Evolutionary conservation across 192 early-diverging fungal species (phyloP).

Genomic region (Chytriomyces sp.): DNA sequence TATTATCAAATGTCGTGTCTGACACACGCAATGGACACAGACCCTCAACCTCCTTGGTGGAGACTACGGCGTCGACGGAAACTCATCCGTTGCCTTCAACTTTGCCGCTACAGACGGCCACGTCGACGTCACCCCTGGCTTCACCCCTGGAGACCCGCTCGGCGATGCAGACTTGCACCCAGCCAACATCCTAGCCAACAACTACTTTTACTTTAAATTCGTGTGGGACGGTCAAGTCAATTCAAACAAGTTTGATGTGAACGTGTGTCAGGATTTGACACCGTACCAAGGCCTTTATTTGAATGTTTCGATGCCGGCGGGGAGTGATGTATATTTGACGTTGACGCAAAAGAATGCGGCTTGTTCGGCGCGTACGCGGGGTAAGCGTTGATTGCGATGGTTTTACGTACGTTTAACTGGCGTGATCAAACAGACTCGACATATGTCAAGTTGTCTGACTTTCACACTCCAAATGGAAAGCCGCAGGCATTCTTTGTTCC

Average conservation of each 20-base stretch:
- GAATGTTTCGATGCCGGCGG: conserved; percentile 33
- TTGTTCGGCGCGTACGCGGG: conserved; percentile 16
- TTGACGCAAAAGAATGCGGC: conserved; percentile 30
- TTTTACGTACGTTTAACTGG: too few species aligned
- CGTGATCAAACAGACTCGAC: too few species aligned
- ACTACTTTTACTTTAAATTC: conserved; percentile 40
- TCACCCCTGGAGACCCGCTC: neutral
- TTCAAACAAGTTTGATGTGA: conserved; percentile 17
- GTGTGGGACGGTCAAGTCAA: conserved; percentile 23
- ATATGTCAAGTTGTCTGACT: conserved; percentile 20
- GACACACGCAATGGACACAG: neutral
- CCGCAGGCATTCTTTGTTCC: conserved; percentile 12
- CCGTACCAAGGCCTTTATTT: conserved; percentile 28
- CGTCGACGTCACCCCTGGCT: conserved; percentile 6
- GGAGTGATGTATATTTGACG: conserved; percentile 32
- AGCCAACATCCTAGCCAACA: conserved; percentile 1
- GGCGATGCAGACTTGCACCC: conserved; percentile 22
- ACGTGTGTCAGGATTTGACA: conserved; percentile 23
- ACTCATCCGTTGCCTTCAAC: neutral
- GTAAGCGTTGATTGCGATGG: neutral
- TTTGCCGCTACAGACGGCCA: conserved; percentile 24
- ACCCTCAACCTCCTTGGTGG: conserved; percentile 32
- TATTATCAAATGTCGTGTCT: neutral
- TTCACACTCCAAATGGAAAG: conserved; percentile 20
- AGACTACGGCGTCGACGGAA: conserved; percentile 31